Percentiles rank a stretch among this genome's conserved stretches.
Conservation (phyloP, 345 rosid genomes). For the Euphorbia lathyris region DNA sequence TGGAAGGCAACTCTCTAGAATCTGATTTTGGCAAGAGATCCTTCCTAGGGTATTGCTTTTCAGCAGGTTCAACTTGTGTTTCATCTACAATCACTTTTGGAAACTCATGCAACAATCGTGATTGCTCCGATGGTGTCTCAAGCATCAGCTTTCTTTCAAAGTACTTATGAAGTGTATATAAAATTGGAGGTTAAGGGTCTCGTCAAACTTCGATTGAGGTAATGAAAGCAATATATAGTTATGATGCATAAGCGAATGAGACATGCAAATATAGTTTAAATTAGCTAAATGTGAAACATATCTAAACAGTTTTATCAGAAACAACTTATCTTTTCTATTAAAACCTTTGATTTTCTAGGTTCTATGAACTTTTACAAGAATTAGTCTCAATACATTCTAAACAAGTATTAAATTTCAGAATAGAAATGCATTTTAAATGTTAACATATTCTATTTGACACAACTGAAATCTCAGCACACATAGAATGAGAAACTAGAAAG, state of each 20-base stretch:
- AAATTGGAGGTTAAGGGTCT: slow-evolving; percentile 22
- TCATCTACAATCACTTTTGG: slow-evolving; percentile 45
- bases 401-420: not conserved
- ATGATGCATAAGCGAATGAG: not conserved
- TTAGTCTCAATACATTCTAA: not conserved
- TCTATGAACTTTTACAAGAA: not conserved
- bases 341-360: not conserved
- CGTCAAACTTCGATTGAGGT: not conserved
- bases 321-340: not conserved
- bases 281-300: not conserved
- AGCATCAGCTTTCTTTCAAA: slow-evolving; percentile 37
- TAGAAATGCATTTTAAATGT: not conserved
- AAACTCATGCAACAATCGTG: slow-evolving; percentile 38
- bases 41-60: slow-evolving; percentile 1
- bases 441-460: not conserved
- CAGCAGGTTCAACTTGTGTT: slow-evolving; percentile 13
- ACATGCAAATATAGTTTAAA: not conserved
- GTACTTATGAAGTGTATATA: slow-evolving; percentile 30
- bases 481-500: not conserved
- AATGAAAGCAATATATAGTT: not conserved
- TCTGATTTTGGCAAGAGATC: slow-evolving; percentile 6
- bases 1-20: not conserved
- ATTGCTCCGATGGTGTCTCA: slow-evolving; percentile 39
- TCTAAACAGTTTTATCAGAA: not conserved
- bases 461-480: slow-evolving; percentile 3